These are phyloP conservation scores for Colletotrichum siamense DNA, from an alignment of 2,329 filamentous ascomycete genomes.

Conservation along the genomic window DNA sequence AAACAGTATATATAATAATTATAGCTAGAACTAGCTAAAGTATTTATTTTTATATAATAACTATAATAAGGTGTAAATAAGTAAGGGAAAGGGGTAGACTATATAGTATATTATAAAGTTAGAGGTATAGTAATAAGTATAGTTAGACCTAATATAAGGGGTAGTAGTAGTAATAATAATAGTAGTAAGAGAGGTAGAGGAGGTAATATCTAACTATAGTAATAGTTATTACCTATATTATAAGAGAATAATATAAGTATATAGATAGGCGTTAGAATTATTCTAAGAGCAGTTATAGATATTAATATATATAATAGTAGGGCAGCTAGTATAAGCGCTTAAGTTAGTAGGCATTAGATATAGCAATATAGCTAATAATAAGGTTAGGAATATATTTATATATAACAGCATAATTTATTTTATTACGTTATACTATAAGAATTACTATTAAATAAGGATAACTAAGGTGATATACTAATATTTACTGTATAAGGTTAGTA, in stretches of 20 bases:
- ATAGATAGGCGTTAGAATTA: not conserved
- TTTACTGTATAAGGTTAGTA: slow-evolving; percentile 27
- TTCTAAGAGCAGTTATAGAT: slow-evolving; percentile 15
- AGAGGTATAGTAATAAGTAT: not conserved
- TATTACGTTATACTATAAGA: slow-evolving; percentile 18
- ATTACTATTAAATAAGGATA: slow-evolving; percentile 1
- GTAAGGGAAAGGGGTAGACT: too few relatives aligned
- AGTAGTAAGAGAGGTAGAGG: too few relatives aligned
- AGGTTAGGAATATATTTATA: not conserved
- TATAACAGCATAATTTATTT: too few relatives aligned
- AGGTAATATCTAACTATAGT: too few relatives aligned
- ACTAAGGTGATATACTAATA: slow-evolving; percentile 31
- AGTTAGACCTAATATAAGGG: not conserved
- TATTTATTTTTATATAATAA: too few relatives aligned
- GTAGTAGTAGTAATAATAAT: too few relatives aligned
- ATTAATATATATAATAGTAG: slow-evolving; percentile 8
- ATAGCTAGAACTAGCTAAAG: too few relatives aligned
- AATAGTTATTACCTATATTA: not conserved
- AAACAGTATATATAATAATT: not conserved
- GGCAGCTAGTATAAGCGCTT: not conserved
- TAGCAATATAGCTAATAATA: slow-evolving; percentile 13
- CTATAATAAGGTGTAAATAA: too few relatives aligned
- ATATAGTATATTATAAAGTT: not conserved
- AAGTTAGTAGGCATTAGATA: slow-evolving; percentile 2
- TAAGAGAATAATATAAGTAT: not conserved